Percentiles rank a stretch among this genome's conserved stretches.
Evolutionary conservation across 2,329 filamentous ascomycete genomes (phyloP).

Genomic region (Scorias spongiosa): DNA sequence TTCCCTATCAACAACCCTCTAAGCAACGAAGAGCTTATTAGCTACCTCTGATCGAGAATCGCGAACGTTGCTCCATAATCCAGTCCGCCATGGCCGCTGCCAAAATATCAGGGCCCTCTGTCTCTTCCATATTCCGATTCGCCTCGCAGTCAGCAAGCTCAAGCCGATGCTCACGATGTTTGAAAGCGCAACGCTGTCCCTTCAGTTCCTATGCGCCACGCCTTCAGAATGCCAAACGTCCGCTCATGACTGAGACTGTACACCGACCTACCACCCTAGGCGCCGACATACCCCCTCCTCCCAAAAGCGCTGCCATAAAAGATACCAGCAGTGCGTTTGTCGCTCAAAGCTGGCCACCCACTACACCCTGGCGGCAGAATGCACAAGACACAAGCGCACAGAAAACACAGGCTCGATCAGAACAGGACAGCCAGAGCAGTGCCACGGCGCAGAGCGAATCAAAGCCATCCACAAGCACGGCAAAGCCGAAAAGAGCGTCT

Average conservation of each 20-base stretch:
- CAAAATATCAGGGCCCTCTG: conserved; percentile 13
- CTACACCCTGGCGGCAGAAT: conserved; percentile 25
- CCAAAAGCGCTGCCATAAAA: conserved; percentile 41
- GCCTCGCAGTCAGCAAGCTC: conserved; percentile 16
- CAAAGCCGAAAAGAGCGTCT: conserved; percentile 42
- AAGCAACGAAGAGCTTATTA: too few relatives aligned
- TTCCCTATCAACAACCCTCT: too few relatives aligned
- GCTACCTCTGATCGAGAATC: too few relatives aligned
- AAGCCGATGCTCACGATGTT: conserved; percentile 27
- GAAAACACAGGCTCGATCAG: conserved; percentile 27
- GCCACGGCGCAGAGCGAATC: conserved; percentile 4
- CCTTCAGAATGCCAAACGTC: conserved; percentile 38
- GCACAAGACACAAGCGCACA: conserved; percentile 52
- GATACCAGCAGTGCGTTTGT: conserved; percentile 46
- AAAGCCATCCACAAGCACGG: conserved; percentile 26
- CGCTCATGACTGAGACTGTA: conserved; percentile 50
- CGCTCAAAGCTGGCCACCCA: conserved; percentile 32
- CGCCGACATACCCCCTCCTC: conserved; percentile 39
- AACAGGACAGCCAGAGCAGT: background rate
- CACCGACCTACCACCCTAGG: conserved; percentile 47
- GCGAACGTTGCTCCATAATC: too few relatives aligned
- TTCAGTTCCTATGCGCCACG: conserved; percentile 27
- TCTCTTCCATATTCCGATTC: conserved; percentile 22
- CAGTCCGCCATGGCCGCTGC: conserved; percentile 15
- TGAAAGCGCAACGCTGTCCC: conserved; percentile 23